These are phyloP conservation scores for Paramecium sonneborni DNA, from an alignment of 73 alveolate genomes.

Conservation along the genomic window DNA sequence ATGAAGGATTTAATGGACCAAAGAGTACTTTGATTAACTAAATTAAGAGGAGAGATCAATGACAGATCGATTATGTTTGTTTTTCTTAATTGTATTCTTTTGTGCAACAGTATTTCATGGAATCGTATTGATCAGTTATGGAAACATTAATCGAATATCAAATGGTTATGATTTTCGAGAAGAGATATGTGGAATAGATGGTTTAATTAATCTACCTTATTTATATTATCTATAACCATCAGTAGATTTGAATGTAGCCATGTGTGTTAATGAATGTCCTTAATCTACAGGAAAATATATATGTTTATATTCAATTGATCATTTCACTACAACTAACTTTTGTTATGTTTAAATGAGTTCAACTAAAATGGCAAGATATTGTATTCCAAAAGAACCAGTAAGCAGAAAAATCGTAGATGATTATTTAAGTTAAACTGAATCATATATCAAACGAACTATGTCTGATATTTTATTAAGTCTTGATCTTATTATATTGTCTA, in stretches of 20 bases:
- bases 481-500: background rate
- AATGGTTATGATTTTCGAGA: constrained; percentile 71
- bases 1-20: constrained; percentile 68
- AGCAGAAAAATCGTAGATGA: constrained; percentile 13
- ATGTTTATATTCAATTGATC: constrained; percentile 50
- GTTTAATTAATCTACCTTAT: constrained; percentile 56
- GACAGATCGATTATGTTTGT: constrained; percentile 60
- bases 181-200: constrained; percentile 70
- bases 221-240: constrained; percentile 67
- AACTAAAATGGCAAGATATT: background rate
- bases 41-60: constrained; percentile 44
- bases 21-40: background rate
- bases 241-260: constrained; percentile 58
- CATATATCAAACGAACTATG: constrained; percentile 34
- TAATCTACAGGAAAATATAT: background rate
- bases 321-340: constrained; percentile 20
- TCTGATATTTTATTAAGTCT: background rate
- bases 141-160: constrained; percentile 57
- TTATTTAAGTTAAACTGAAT: background rate
- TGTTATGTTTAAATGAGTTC: constrained; percentile 53
- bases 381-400: constrained; percentile 44
- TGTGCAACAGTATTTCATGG: constrained; percentile 52
- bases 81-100: constrained; percentile 36
- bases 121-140: constrained; percentile 52
- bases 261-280: constrained; percentile 71